Conservation (phyloP, 1,284 basidiomycete species). For the Melampsora occidentalis region DNA sequence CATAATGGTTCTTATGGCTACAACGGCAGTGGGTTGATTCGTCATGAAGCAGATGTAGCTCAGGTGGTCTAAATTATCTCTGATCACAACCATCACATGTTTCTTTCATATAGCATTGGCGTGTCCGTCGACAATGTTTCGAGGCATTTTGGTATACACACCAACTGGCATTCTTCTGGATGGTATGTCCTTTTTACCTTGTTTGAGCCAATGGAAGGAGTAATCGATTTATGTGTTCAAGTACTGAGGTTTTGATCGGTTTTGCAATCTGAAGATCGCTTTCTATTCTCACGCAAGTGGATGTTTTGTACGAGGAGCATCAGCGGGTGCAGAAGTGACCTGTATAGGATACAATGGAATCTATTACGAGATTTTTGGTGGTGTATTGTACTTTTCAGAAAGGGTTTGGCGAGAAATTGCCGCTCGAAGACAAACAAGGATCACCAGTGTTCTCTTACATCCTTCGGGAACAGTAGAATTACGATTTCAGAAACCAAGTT, state of each 20-base stretch:
- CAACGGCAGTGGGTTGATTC: conserved; percentile 45
- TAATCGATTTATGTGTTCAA: neutral
- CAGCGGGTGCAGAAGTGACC: conserved; percentile 65
- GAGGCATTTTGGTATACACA: conserved; percentile 93
- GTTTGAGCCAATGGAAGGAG: neutral
- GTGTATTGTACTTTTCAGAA: conserved; percentile 78
- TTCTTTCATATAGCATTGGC: conserved; percentile 64
- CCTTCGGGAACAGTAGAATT: conserved; percentile 75
- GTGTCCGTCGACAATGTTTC: conserved; percentile 78
- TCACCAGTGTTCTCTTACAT: conserved; percentile 63
- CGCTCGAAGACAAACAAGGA: conserved; percentile 67
- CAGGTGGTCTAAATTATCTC: neutral
- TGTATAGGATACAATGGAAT: conserved; percentile 82
- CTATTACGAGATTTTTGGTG: conserved; percentile 81
- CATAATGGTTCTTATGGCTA: conserved; percentile 71
- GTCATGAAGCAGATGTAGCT: neutral
- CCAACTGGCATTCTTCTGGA: conserved; percentile 85
- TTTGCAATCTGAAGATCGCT: conserved; percentile 52
- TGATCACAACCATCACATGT: neutral
- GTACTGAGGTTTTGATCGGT: conserved; percentile 42
- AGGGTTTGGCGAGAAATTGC: conserved; percentile 74
- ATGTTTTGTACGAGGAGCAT: conserved; percentile 79
- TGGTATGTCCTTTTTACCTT: conserved; percentile 58
- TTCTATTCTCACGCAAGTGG: conserved; percentile 84
- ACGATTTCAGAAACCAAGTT: conserved; percentile 77